These are phyloP conservation scores for Debaryomyces nepalensis DNA, from an alignment of 1,139 yeast species.

Conservation along the genomic window DNA sequence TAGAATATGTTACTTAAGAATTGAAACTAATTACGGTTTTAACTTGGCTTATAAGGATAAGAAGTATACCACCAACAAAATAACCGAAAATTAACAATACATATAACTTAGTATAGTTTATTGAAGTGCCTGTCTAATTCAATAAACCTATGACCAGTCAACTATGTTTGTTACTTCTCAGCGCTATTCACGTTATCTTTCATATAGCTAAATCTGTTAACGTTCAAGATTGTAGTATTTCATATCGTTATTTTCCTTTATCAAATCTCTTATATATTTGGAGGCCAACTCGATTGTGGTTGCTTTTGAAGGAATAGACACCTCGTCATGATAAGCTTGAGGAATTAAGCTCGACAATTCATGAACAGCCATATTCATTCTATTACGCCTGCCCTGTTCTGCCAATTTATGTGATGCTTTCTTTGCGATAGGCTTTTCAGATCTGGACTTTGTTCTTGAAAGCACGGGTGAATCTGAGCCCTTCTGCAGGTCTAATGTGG, in stretches of 20 bases:
- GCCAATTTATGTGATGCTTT: slow-evolving; percentile 90
- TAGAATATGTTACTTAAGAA: too few species aligned
- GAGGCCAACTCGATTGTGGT: slow-evolving; percentile 93
- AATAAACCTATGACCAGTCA: too few species aligned
- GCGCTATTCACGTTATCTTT: neutral
- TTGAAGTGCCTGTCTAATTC: too few species aligned
- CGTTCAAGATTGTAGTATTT: slow-evolving; percentile 12
- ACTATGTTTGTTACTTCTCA: neutral
- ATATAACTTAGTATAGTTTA: too few species aligned
- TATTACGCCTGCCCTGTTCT: slow-evolving; percentile 92
- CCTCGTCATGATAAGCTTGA: slow-evolving; percentile 59
- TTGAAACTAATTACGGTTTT: too few species aligned
- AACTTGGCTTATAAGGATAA: too few species aligned
- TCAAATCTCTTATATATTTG: slow-evolving; percentile 61
- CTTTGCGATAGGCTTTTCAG: slow-evolving; percentile 48
- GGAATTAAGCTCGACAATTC: slow-evolving; percentile 76
- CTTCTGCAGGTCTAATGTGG: slow-evolving; percentile 15
- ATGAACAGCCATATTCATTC: slow-evolving; percentile 85
- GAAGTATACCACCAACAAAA: too few species aligned
- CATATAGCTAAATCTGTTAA: neutral
- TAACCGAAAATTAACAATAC: too few species aligned
- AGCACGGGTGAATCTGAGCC: slow-evolving; percentile 6
- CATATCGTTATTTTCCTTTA: slow-evolving; percentile 43
- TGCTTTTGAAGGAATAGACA: slow-evolving; percentile 79
- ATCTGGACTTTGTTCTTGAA: slow-evolving; percentile 9